These are phyloP conservation scores for Fragilariopsis cylindrus DNA, from an alignment of 108 stramenopile species.

Conservation along the genomic window DNA sequence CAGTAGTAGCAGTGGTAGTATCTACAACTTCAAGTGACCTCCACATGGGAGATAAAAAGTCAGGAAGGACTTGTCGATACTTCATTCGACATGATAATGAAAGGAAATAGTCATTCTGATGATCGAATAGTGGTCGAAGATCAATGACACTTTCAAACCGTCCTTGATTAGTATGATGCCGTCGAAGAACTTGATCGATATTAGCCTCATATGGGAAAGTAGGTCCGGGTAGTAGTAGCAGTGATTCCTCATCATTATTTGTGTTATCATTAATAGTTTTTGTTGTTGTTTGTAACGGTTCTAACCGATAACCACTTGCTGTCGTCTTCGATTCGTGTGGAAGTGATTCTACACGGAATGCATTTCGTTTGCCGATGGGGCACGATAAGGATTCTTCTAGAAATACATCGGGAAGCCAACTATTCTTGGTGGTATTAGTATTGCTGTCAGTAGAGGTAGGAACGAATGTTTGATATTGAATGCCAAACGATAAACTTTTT, in stretches of 20 bases:
- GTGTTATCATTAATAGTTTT: background rate
- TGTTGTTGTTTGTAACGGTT: background rate
- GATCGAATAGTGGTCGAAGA: background rate
- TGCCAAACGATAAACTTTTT: slow-evolving; percentile 5
- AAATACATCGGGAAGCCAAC: slow-evolving; percentile 2
- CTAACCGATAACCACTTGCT: background rate
- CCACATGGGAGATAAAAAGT: slow-evolving; percentile 32
- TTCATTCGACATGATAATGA: slow-evolving; percentile 15
- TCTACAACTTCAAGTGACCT: slow-evolving; percentile 17
- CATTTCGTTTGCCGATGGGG: background rate
- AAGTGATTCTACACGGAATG: background rate
- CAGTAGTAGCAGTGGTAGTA: background rate
- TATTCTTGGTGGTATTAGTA: background rate
- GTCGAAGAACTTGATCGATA: slow-evolving; percentile 30
- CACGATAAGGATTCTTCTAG: background rate
- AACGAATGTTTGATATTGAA: slow-evolving; percentile 9
- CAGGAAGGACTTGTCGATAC: slow-evolving; percentile 28
- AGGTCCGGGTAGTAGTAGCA: too few species aligned
- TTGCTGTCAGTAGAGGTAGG: background rate
- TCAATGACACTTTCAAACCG: slow-evolving; percentile 31
- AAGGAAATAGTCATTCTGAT: too few species aligned
- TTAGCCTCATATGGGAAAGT: background rate
- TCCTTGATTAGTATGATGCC: slow-evolving; percentile 27
- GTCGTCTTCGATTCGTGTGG: background rate
- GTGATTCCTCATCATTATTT: background rate